phyloP scores from a whole-genome alignment of 129 eudicot species.

The Heracleum sosnowskyi region DNA sequence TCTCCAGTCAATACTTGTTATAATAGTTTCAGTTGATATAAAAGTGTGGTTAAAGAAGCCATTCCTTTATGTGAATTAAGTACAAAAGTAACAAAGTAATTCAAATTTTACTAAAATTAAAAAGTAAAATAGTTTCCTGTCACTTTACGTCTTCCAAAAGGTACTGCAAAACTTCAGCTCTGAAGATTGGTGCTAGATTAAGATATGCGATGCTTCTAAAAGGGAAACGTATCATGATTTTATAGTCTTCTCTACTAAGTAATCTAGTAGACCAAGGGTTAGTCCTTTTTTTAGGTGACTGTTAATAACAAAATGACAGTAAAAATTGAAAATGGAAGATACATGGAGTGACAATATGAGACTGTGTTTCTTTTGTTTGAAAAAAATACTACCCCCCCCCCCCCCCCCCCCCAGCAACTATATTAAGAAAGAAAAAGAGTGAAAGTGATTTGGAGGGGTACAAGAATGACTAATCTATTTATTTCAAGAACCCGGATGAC shows the following conservation, averaged over 20 bases:
- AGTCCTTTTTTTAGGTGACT: neutral
- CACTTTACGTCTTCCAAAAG: neutral
- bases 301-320: neutral
- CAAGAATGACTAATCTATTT: neutral
- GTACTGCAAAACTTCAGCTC: neutral
- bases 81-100: neutral
- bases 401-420: neutral
- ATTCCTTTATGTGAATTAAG: neutral
- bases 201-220: neutral
- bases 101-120: neutral
- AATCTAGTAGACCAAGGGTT: neutral
- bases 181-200: neutral
- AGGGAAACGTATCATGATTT: neutral
- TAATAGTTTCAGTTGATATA: too few species aligned
- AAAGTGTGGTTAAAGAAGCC: neutral
- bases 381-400: neutral
- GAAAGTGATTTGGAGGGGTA: neutral
- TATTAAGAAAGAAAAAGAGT: neutral
- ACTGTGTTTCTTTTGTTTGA: neutral
- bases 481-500: neutral
- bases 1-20: too few species aligned
- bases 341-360: neutral
- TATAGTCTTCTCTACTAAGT: neutral
- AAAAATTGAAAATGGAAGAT: neutral
- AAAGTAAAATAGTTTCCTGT: neutral